Base-by-base conservation (phyloP, 208 protist genomes). In the Lotmaria passim region DNA sequence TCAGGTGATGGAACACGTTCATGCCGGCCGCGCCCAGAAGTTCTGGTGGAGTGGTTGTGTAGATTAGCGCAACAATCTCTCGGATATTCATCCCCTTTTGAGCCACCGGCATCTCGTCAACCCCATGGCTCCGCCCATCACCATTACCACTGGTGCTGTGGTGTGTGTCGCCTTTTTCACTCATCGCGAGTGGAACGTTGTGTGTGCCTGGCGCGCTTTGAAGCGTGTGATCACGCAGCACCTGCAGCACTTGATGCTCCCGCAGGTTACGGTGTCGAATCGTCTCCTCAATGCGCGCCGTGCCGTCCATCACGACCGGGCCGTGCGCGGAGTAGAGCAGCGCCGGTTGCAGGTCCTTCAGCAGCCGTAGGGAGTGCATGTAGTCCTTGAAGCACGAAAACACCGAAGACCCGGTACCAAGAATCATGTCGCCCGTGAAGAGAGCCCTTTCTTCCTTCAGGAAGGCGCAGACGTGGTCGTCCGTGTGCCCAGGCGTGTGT, bases 1-100 rank as follows among this genome's bases (percentile, higher is more conserved):
- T 86, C 24, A 89, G 26, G 43, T 93, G 83, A 38, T 87, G 84
- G 26, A 88, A 82, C 2, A 93, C 87, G 51, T 90, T 93, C 10
- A 71, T 34, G 12, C 67, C 79, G 14, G 87, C 87, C 8, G 87
- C 87, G 7, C 24, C 52, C 66, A 69, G 75, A 51, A 93, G 61
- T 7, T 70, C n/a, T 30, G 55, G 39, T 7, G 85, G 82, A 3
- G 65, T 83, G 33, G 65, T 69, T n/a, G 44, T 56, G 78, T 93
- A 93, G 14, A 93, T 75, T 8, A 28, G 26, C 28, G 52, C 48
- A 1, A 93, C 87, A 38, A 93, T 50, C 19, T 78, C 68, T 23
- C 71, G 55, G 39, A 84, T 79, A 31, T 38, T 81, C 36, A 82
- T 28, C 41, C n/a, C n/a, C n/a, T n/a, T n/a, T n/a, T n/a, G n/a